Percentiles rank a stretch among this genome's conserved stretches.
Conservation (phyloP, 768 basidiomycete species). For the Trametes cingulata region DNA sequence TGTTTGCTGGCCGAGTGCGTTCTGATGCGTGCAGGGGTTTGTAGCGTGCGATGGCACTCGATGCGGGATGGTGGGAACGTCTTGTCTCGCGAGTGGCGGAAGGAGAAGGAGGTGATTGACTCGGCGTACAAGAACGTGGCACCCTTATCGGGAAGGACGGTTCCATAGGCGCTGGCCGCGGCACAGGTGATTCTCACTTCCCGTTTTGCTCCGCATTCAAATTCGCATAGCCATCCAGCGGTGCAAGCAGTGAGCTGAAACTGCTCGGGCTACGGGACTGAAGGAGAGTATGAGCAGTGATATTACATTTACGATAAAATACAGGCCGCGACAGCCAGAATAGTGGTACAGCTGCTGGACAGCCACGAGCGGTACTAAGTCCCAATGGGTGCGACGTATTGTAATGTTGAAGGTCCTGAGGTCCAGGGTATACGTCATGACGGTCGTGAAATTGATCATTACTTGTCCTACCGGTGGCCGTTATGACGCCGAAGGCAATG, state of each 20-base stretch:
- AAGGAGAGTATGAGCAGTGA: too few species aligned
- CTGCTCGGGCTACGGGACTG: too few species aligned
- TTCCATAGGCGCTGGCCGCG: not conserved
- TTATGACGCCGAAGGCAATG: not conserved
- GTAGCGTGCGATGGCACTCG: slow-evolving; percentile 2
- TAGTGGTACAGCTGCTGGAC: not conserved
- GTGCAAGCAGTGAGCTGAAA: not conserved
- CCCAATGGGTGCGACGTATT: not conserved
- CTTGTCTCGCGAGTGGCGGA: slow-evolving; percentile 15
- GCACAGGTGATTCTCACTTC: too few species aligned
- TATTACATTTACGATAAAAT: not conserved
- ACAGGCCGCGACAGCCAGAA: not conserved
- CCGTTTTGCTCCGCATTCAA: too few species aligned
- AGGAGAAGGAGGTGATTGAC: slow-evolving; percentile 14
- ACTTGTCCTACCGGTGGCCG: not conserved
- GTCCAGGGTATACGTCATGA: slow-evolving; percentile 15
- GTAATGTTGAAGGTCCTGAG: not conserved
- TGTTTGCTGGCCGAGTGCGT: not conserved
- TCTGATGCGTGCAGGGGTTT: slow-evolving; percentile 9
- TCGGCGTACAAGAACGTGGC: slow-evolving; percentile 10
- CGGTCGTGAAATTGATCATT: not conserved
- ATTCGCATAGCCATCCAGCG: too few species aligned
- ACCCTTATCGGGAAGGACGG: slow-evolving; percentile 7
- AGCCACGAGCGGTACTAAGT: not conserved
- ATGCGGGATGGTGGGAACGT: not conserved